Evolutionary conservation across 805 yeast genomes (phyloP).

Genomic region (Metschnikowia kunwiensis): DNA sequence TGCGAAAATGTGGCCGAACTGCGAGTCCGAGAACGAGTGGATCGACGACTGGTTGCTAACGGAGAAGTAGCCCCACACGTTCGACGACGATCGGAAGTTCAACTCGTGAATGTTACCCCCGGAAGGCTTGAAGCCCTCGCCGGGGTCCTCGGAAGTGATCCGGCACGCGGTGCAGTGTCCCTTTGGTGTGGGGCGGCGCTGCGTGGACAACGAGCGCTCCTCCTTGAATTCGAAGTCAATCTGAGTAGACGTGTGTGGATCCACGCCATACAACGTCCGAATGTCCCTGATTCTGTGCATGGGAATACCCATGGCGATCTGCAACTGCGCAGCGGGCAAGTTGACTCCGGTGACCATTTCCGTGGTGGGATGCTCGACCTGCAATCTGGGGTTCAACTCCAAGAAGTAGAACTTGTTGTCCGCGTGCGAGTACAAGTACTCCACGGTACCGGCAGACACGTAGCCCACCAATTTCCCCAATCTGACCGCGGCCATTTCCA

Average conservation of each 20-base stretch:
- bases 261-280: conserved; percentile 89
- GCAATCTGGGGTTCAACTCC: conserved; percentile 97
- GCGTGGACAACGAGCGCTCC: conserved; percentile 68
- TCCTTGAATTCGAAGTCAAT: conserved; percentile 87
- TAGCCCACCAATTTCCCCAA: conserved; percentile 96
- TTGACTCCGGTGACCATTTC: conserved; percentile 99
- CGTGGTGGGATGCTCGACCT: conserved; percentile 99
- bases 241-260: conserved; percentile 86
- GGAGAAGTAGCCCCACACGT: conserved; percentile 99
- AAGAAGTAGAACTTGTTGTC: conserved; percentile 94
- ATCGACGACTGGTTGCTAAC: conserved; percentile 95
- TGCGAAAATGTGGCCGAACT: conserved; percentile 98
- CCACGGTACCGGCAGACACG: conserved; percentile 99
- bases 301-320: conserved; percentile 99
- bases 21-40: conserved; percentile 97
- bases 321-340: conserved; percentile 97
- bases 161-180: conserved; percentile 99
- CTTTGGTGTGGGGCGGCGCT: conserved; percentile 91
- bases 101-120: conserved; percentile 96
- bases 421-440: conserved; percentile 88
- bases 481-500: conserved; percentile 98
- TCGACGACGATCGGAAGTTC: conserved; percentile 94
- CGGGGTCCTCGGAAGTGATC: conserved; percentile 98
- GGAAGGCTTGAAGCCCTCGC: conserved; percentile 98
- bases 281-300: conserved; percentile 93